A percentile compares a stretch with the other conserved stretches of the same genome.
These are phyloP conservation scores for Penicillium sp. DNA, from an alignment of 2,329 filamentous ascomycete genomes.

Conservation along the genomic window DNA sequence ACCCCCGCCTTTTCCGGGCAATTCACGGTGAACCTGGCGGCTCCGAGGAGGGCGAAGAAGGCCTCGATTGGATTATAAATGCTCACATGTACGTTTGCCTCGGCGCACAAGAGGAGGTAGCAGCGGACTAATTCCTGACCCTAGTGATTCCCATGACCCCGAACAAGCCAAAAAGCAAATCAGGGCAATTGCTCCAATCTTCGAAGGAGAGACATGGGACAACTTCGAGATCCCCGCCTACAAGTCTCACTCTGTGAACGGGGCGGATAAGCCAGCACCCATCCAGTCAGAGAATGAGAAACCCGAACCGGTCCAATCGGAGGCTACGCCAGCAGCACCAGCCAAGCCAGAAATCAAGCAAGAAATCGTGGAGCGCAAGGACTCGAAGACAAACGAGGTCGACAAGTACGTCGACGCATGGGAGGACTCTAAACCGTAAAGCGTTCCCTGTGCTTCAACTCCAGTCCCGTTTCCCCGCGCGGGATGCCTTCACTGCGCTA, in stretches of 20 bases:
- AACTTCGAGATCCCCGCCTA: constrained; percentile 63
- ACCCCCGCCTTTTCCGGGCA: constrained; percentile 79
- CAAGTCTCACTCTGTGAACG: constrained; percentile 17
- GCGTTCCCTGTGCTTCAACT: not conserved
- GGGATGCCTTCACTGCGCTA: not conserved
- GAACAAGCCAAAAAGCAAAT: constrained; percentile 80
- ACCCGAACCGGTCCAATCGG: not conserved
- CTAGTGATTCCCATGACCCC: constrained; percentile 67
- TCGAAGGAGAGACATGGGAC: constrained; percentile 72
- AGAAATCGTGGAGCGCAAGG: constrained; percentile 10
- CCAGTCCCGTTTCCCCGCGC: not conserved
- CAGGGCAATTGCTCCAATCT: constrained; percentile 80
- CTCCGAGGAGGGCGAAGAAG: constrained; percentile 80
- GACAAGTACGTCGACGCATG: constrained; percentile 51
- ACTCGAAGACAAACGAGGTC: constrained; percentile 3
- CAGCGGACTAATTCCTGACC: constrained; percentile 14
- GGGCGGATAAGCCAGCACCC: constrained; percentile 1
- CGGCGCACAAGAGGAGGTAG: not conserved
- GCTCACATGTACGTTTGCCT: constrained; percentile 70
- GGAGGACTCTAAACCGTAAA: constrained; percentile 27
- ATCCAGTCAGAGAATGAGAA: not conserved
- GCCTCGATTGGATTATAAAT: constrained; percentile 93
- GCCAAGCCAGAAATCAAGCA: constrained; percentile 1
- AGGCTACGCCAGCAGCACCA: not conserved
- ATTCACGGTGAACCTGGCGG: constrained; percentile 74